Evolutionary conservation across 2,329 filamentous ascomycete species (phyloP), one percentile per base, ranked within the genome.

Genomic region (Pleurostoma richardsiae): DNA sequence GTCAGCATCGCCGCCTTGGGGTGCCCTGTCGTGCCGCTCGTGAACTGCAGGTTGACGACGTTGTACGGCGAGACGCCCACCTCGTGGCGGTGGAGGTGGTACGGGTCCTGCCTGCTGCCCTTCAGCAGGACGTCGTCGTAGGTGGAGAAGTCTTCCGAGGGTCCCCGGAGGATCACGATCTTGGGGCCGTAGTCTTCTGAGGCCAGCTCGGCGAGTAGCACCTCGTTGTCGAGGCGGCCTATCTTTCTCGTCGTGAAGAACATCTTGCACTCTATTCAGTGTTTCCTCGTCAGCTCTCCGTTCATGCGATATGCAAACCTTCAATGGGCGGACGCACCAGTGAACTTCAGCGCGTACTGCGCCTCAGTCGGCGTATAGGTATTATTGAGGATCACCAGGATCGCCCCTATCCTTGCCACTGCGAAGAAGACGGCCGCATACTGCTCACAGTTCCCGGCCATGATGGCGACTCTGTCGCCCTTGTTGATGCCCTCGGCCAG

Each of bases 401-500:
- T 82, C 41, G 78, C 82, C 7, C 84, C 83, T 19, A 86, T 75
- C 41, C 80, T 74, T 39, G 83, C 81, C 8, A 82, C 83, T 4
- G 84, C 85, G 54, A 90, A 89, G 71, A 89, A 88, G 11, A 89
- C 76, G 3, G 85, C 76, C 30, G 86, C 66, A 82, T 92, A 92
- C 79, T 95, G 75, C 77, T 95, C 69, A 74, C 90, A 71, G 79
- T 95, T 68, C 70, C 90, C 57, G 66, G 86, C 85, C 82, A 90
- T 88, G 53, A 91, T 83, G 30, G 81, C 86, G 29, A 90, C 74
- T 10, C 85, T 75, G 61, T 90, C 86, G 33, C 85, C 85, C 30
- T 79, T 77, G 38, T 77, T 71, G 44, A 90, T 79, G 3, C 85
- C 85, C 64, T 83, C 77, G 27, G 80, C 77, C 40, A 88, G 66